A percentile compares a stretch with the other conserved stretches of the same genome.
These are phyloP conservation scores for Alopecurus myosuroides DNA, from an alignment of 176 grass and related monocot genomes.

Conservation along the genomic window DNA sequence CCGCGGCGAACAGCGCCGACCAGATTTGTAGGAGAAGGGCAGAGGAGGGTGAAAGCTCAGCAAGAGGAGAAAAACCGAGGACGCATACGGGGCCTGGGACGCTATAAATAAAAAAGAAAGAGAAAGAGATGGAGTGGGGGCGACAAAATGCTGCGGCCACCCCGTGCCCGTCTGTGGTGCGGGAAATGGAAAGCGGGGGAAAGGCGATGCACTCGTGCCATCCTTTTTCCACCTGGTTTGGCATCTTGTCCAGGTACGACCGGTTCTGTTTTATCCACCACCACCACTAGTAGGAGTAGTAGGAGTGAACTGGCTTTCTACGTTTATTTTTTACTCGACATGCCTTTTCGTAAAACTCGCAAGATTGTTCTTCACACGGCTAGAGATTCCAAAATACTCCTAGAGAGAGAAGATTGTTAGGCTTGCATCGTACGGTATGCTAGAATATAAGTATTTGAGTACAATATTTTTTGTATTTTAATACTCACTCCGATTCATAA, in stretches of 20 bases:
- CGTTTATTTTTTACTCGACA: background rate
- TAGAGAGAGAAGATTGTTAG: background rate
- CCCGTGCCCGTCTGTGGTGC: background rate
- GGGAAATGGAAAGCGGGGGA: background rate
- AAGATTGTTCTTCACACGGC: background rate
- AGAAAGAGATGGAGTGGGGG: background rate
- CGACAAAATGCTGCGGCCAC: constrained; percentile 33
- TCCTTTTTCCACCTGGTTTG: background rate
- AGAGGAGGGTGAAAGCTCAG: background rate
- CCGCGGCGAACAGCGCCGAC: constrained; percentile 34
- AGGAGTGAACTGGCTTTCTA: background rate
- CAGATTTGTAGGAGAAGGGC: constrained; percentile 20
- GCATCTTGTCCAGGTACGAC: background rate
- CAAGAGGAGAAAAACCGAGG: constrained; percentile 22
- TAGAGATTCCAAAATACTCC: background rate
- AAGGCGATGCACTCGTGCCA: background rate
- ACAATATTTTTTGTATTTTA: too few relatives aligned
- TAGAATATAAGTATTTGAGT: too few relatives aligned
- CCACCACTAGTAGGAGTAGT: background rate
- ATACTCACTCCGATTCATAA: too few relatives aligned
- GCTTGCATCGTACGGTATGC: too few relatives aligned
- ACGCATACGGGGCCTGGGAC: constrained; percentile 8
- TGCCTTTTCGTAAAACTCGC: background rate
- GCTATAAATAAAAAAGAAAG: constrained; percentile 7
- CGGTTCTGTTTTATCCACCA: background rate